These are phyloP conservation scores for Corymbia calophylla DNA, from an alignment of 441 rosid species.

Conservation along the genomic window DNA sequence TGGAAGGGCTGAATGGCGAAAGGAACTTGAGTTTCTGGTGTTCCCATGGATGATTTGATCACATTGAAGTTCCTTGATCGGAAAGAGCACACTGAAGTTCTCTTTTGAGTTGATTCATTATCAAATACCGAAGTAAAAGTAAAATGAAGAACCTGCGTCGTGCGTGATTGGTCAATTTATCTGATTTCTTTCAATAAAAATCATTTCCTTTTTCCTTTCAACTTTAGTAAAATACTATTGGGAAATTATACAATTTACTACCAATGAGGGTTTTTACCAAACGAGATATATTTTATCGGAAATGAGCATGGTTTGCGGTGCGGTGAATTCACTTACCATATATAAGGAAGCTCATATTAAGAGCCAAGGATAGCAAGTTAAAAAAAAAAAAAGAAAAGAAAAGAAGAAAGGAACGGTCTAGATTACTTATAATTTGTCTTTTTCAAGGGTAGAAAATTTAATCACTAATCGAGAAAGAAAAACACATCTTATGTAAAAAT, in stretches of 20 bases:
- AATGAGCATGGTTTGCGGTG: not conserved
- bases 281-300: not conserved
- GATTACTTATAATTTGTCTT: not conserved
- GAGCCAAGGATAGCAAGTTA: not conserved
- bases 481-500: too few relatives aligned
- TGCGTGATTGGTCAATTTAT: not conserved
- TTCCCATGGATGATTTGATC: too few relatives aligned
- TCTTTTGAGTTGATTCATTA: too few relatives aligned
- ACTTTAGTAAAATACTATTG: not conserved
- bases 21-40: too few relatives aligned
- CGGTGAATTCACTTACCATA: not conserved
- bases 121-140: too few relatives aligned
- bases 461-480: too few relatives aligned
- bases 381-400: not conserved
- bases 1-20: too few relatives aligned
- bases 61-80: too few relatives aligned
- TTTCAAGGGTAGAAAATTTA: not conserved
- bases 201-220: not conserved
- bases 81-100: too few relatives aligned
- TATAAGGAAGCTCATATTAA: not conserved
- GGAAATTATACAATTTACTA: not conserved
- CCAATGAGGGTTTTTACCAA: too few relatives aligned
- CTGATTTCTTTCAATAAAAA: not conserved
- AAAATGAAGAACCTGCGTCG: too few relatives aligned
- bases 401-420: not conserved